Percentiles rank a stretch among this genome's conserved stretches.
These are phyloP conservation scores for Quercus parvula DNA, from an alignment of 306 rosid genomes.

Conservation along the genomic window DNA sequence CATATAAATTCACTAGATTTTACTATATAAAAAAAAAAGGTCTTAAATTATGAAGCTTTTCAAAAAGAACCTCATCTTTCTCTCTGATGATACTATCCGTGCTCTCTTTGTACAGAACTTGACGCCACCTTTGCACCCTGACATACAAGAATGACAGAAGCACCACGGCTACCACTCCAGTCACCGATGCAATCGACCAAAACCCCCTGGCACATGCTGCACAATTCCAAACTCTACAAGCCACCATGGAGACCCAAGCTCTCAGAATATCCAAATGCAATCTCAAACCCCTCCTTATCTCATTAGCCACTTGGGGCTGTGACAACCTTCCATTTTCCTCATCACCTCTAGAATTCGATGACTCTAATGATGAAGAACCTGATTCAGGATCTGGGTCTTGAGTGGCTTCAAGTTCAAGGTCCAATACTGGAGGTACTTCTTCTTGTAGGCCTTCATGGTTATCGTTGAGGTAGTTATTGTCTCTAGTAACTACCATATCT, in stretches of 20 bases:
- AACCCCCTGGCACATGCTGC: conserved; percentile 22
- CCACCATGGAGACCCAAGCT: conserved; percentile 14
- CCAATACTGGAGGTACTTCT: neutral
- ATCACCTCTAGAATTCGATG: neutral
- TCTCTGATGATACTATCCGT: conserved; percentile 35
- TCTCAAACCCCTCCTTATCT: conserved; percentile 27
- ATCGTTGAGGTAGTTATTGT: neutral
- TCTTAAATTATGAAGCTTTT: too few species aligned
- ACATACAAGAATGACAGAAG: conserved; percentile 18
- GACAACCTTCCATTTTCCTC: neutral
- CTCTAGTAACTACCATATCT: neutral
- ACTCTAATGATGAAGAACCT: neutral
- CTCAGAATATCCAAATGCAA: conserved; percentile 29
- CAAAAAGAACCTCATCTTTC: conserved; percentile 55
- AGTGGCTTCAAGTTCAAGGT: neutral
- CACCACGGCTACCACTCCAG: conserved; percentile 32
- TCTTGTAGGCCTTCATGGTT: too few species aligned
- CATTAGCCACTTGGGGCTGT: neutral
- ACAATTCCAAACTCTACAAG: conserved; percentile 21
- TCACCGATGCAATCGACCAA: conserved; percentile 34
- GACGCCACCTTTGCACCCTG: conserved; percentile 29
- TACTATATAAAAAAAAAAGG: too few species aligned
- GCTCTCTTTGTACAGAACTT: conserved; percentile 7
- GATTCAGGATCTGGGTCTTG: conserved; percentile 10
- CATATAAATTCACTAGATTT: too few species aligned